Conservation (phyloP, 2,329 filamentous ascomycete genomes). For the Colletotrichum sp. region DNA sequence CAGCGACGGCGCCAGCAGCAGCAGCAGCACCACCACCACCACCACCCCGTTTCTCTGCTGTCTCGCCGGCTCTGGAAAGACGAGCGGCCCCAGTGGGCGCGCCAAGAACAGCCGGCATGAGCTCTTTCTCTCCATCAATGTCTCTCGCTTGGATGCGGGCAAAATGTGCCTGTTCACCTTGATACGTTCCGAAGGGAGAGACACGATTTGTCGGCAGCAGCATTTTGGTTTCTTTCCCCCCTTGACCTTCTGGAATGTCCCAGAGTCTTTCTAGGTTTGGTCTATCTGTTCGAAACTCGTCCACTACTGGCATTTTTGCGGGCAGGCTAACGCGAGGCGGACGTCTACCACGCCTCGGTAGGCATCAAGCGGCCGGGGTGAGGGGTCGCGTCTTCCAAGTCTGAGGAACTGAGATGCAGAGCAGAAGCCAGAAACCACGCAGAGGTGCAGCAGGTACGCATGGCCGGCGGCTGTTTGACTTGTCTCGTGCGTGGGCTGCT, state of each 20-base stretch:
- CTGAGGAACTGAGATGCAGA: neutral
- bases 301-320: neutral
- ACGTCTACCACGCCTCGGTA: neutral
- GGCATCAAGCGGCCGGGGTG: neutral
- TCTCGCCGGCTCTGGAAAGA: conserved; percentile 1
- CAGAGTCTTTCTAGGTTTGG: neutral
- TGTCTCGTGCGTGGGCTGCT: neutral
- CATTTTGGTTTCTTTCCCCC: neutral
- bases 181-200: neutral
- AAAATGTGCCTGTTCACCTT: neutral
- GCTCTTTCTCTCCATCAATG: neutral
- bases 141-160: neutral
- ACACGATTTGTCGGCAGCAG: neutral
- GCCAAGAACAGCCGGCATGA: neutral
- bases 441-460: neutral
- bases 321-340: neutral
- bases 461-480: neutral
- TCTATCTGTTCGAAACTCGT: neutral
- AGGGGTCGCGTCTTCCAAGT: neutral
- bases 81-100: neutral
- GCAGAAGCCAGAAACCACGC: neutral
- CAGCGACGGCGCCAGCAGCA: neutral
- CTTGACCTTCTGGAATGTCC: conserved; percentile 9
- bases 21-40: neutral
- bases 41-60: neutral